phyloP scores from a whole-genome alignment of 805 yeast species.

The Cyberlindnera euphorbiae region DNA sequence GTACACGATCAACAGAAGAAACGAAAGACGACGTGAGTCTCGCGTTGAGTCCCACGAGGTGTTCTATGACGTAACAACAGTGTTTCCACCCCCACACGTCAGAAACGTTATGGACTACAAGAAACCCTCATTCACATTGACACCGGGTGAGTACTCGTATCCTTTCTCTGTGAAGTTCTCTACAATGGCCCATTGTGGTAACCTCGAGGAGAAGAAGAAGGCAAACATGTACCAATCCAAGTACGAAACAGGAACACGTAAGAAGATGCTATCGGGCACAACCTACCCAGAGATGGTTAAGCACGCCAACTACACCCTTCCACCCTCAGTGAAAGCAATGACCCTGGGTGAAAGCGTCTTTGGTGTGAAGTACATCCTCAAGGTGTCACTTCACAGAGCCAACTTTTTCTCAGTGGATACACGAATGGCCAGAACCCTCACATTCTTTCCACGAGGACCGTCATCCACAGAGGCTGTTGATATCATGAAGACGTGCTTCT shows the following conservation, averaged over 20 bases:
- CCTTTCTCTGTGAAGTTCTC: constrained; percentile 33
- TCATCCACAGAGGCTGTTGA: constrained; percentile 3
- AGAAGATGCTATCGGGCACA: not conserved
- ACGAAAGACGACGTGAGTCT: constrained; percentile 5
- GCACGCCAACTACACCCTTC: constrained; percentile 3
- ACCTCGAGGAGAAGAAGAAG: constrained; percentile 4
- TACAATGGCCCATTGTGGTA: constrained; percentile 30
- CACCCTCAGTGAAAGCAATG: constrained; percentile 1
- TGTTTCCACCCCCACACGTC: constrained; percentile 49
- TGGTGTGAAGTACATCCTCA: constrained; percentile 6
- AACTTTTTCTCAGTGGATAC: constrained; percentile 11
- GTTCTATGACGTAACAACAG: constrained; percentile 43
- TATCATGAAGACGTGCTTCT: constrained; percentile 5
- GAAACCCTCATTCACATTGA: constrained; percentile 18
- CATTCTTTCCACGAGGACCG: constrained; percentile 9
- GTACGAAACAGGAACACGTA: constrained; percentile 11
- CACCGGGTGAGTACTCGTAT: constrained; percentile 45
- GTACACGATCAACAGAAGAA: constrained; percentile 6
- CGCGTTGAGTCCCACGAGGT: constrained; percentile 33
- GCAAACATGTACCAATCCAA: constrained; percentile 15
- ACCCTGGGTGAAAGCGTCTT: not conserved
- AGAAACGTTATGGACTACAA: constrained; percentile 38
- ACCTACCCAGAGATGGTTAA: not conserved
- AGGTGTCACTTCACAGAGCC: constrained; percentile 12
- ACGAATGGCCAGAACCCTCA: constrained; percentile 6